These are phyloP conservation scores for Saccharomyces hybrid DNA, from an alignment of 1,139 yeast species.

Conservation along the genomic window DNA sequence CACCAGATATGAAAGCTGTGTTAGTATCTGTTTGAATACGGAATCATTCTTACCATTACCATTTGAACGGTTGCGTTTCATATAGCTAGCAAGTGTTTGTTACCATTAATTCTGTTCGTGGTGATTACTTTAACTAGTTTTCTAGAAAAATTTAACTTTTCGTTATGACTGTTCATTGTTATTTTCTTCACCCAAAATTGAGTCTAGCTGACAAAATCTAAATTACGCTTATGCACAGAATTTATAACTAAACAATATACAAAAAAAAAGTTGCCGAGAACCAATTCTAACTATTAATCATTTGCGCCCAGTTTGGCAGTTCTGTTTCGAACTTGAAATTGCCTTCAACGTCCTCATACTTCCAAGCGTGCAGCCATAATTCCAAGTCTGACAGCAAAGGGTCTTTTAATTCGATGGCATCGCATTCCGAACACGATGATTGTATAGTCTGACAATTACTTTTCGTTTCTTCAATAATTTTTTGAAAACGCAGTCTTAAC, in stretches of 20 bases:
- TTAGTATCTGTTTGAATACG: not conserved
- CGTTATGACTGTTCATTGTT: not conserved
- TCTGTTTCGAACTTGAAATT: slow-evolving; percentile 63
- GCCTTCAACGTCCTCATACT: slow-evolving; percentile 34
- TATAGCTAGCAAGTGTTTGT: not conserved
- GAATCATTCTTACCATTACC: not conserved
- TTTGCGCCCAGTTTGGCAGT: slow-evolving; percentile 64
- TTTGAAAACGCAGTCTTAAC: slow-evolving; percentile 22
- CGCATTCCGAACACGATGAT: slow-evolving; percentile 41
- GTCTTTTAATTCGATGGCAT: slow-evolving; percentile 35
- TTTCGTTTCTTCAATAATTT: slow-evolving; percentile 21
- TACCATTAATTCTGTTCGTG: not conserved
- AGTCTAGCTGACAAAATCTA: not conserved
- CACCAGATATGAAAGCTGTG: not conserved
- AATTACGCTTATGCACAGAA: not conserved
- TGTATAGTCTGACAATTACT: slow-evolving; percentile 31
- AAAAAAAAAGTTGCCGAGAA: not conserved
- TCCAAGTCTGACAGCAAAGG: slow-evolving; percentile 36
- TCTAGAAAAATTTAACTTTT: not conserved
- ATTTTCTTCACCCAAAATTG: not conserved
- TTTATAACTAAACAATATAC: not conserved
- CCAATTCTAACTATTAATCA: not conserved
- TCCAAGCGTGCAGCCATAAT: slow-evolving; percentile 54
- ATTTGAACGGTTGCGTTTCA: not conserved
- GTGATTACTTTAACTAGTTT: not conserved